Conservation (phyloP, 352 stramenopile genomes). For the Pythium folliculosum region DNA sequence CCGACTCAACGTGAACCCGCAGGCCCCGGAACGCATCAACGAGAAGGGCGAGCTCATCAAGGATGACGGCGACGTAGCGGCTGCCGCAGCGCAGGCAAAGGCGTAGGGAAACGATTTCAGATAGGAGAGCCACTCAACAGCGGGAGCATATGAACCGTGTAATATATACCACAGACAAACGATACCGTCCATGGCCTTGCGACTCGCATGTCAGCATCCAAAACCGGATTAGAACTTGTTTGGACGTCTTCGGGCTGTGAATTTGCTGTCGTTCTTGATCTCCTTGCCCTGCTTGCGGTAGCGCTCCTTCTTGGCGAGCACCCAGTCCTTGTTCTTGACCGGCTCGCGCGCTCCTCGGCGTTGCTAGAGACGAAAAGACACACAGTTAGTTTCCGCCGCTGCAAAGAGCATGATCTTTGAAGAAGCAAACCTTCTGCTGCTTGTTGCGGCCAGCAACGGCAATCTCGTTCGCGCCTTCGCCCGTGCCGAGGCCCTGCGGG, state of each 20-base stretch:
- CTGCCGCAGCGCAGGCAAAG: constrained; percentile 15
- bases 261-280: constrained; percentile 98
- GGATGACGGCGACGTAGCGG: constrained; percentile 31
- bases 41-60: constrained; percentile 81
- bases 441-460: constrained; percentile 63
- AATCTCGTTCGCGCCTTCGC: constrained; percentile 52
- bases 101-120: neutral
- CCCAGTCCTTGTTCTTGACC: constrained; percentile 93
- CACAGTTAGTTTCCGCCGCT: neutral
- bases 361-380: constrained; percentile 30
- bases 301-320: constrained; percentile 97
- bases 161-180: constrained; percentile 53
- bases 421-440: constrained; percentile 36
- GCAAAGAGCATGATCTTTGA: neutral
- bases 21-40: constrained; percentile 83
- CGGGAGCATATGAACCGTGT: constrained; percentile 36
- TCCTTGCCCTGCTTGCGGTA: constrained; percentile 98
- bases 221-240: constrained; percentile 90
- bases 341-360: constrained; percentile 52
- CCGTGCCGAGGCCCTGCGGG: constrained; percentile 79
- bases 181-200: neutral
- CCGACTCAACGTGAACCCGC: constrained; percentile 84
- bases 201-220: neutral
- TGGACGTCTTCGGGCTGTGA: constrained; percentile 95
- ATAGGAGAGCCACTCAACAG: constrained; percentile 23